Base-by-base conservation (phyloP, 1,139 yeast genomes). In the Candida freyschussii region DNA sequence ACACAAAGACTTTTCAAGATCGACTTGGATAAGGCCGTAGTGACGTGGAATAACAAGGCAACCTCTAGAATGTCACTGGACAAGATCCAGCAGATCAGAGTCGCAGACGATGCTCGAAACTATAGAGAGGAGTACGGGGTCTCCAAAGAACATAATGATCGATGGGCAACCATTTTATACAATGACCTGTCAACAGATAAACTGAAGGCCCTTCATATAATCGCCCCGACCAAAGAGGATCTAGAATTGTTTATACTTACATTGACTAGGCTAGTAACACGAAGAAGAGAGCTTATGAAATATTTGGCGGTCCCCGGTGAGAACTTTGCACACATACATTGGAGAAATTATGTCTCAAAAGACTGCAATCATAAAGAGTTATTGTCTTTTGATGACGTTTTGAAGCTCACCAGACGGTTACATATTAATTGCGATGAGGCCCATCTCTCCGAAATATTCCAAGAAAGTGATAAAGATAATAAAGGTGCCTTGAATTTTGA, bases 101-200 rank as follows among this genome's bases (percentile, higher is more conserved):
- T 70, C 9, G 86, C 79, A 9, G 69, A 67, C 11, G 82, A 81
- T 45, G 96, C 96, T 1, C 67, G 72, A 17, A 82, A 83, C 43
- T 89, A 86, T 52, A 64, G 95, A 39, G 96, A 89, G 50, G 95
- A 85, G 55, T 71, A 84, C 43, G 79, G 80, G 29, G 71, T 87
- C 1, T 72, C 89, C 1, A 63, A 74, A 29, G 87, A 81, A 30
- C 72, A 70, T 33, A 76, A 77, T 30, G 62, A 66, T 11, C 63
- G 74, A 13, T 91, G 98, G 98, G 69, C 85, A 1, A 79, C 95
- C 0, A 72, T 91, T 20, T 74, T 85, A 11, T 89, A 85, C 52
- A 62, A 56, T 16, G 60, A 63, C 13, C 53, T 55, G 6, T 52
- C 60, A 8, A 70, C 64, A 26, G 69, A 72, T 45, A 72, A 72